phyloP scores from a whole-genome alignment of 176 grass and related monocot species.

The Juncus effusus region DNA sequence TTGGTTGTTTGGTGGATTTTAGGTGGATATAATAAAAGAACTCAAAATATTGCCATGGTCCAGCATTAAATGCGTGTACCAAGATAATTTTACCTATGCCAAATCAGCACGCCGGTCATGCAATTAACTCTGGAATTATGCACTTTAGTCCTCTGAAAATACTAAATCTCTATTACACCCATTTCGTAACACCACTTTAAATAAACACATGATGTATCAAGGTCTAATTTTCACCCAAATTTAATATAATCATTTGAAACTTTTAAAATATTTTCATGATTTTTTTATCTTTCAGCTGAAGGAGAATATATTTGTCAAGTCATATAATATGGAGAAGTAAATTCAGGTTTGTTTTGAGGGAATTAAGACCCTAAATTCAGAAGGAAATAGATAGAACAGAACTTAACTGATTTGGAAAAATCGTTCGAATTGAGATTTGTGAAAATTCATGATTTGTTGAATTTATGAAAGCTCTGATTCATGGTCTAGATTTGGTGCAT shows the following conservation, averaged over 20 bases:
- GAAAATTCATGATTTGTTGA: conserved; percentile 54
- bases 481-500: conserved; percentile 58
- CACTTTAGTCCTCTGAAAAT: too few relatives aligned
- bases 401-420: conserved; percentile 49
- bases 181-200: too few relatives aligned
- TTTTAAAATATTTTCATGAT: conserved; percentile 12
- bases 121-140: too few relatives aligned
- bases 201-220: too few relatives aligned
- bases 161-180: too few relatives aligned
- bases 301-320: conserved; percentile 72
- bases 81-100: too few relatives aligned
- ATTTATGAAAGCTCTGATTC: conserved; percentile 37
- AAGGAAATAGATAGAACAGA: conserved; percentile 44
- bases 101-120: too few relatives aligned
- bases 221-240: conserved; percentile 33
- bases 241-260: conserved; percentile 14
- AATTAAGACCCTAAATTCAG: conserved; percentile 35
- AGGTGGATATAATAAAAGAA: too few relatives aligned
- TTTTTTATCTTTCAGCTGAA: conserved; percentile 52
- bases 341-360: conserved; percentile 73
- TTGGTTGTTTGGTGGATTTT: too few relatives aligned
- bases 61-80: too few relatives aligned
- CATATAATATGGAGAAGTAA: conserved; percentile 70
- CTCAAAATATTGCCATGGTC: too few relatives aligned
- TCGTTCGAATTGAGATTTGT: conserved; percentile 51